These are phyloP conservation scores for Phytopythium chamaehyphon DNA, from an alignment of 352 stramenopile species.

Conservation along the genomic window DNA sequence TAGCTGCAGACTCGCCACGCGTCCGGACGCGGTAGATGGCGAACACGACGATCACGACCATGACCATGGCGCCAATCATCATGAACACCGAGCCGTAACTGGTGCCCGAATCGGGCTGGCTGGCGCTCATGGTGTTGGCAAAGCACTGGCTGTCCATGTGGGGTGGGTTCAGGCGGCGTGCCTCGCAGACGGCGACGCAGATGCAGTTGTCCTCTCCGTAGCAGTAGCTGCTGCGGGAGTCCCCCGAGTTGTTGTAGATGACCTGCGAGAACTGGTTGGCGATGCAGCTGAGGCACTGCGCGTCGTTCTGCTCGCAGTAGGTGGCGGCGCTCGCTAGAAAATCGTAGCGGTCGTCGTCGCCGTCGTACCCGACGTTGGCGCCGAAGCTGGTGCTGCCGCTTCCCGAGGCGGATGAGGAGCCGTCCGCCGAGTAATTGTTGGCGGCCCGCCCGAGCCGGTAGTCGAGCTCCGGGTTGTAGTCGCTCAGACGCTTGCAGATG, in stretches of 20 bases:
- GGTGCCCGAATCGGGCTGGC: slow-evolving; percentile 7
- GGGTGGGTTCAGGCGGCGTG: slow-evolving; percentile 10
- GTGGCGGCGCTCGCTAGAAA: slow-evolving; percentile 22
- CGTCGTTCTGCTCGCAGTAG: slow-evolving; percentile 36
- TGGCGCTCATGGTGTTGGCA: slow-evolving; percentile 29
- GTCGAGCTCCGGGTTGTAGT: slow-evolving; percentile 18
- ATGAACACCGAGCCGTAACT: slow-evolving; percentile 25
- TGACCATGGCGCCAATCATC: slow-evolving; percentile 38
- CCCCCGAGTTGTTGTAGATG: slow-evolving; percentile 34
- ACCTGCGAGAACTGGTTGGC: slow-evolving; percentile 30
- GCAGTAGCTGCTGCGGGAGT: slow-evolving; percentile 30
- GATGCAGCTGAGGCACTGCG: slow-evolving; percentile 28
- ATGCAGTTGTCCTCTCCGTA: slow-evolving; percentile 32
- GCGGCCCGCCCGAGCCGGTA: slow-evolving; percentile 23
- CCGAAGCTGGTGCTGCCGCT: slow-evolving; percentile 11
- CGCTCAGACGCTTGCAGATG: slow-evolving; percentile 6
- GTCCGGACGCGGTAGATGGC: slow-evolving; percentile 48
- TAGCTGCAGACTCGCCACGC: slow-evolving; percentile 18
- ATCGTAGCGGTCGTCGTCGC: slow-evolving; percentile 18
- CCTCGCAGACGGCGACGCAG: slow-evolving; percentile 42
- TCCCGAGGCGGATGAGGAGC: slow-evolving; percentile 10
- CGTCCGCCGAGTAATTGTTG: slow-evolving; percentile 16
- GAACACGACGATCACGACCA: slow-evolving; percentile 42
- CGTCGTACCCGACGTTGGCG: slow-evolving; percentile 5
- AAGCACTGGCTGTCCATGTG: slow-evolving; percentile 23